These are phyloP conservation scores for Pythium utonaiense DNA, from an alignment of 352 stramenopile species.

Conservation along the genomic window DNA sequence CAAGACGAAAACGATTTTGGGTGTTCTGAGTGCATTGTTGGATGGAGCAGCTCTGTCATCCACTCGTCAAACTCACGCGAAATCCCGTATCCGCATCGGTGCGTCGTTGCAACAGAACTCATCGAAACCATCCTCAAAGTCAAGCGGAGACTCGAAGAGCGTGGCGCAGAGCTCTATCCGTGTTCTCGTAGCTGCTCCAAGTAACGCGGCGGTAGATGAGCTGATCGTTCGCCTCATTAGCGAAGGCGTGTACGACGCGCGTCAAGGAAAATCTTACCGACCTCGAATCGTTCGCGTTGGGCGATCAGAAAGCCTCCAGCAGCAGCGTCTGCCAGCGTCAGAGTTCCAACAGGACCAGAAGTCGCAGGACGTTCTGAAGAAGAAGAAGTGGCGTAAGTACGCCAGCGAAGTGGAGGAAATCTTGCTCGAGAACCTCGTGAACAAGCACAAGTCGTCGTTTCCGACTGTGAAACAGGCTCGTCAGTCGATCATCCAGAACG, in stretches of 20 bases:
- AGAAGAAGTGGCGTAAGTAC: conserved; percentile 74
- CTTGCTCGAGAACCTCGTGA: conserved; percentile 62
- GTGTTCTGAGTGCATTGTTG: conserved; percentile 67
- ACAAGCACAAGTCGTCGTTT: conserved; percentile 59
- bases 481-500: conserved; percentile 66
- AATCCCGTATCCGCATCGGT: conserved; percentile 63
- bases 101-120: conserved; percentile 50
- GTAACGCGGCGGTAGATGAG: conserved; percentile 79
- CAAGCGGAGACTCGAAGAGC: conserved; percentile 41
- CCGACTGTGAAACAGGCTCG: conserved; percentile 48
- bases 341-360: conserved; percentile 9
- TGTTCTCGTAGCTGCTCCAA: conserved; percentile 70
- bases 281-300: conserved; percentile 74
- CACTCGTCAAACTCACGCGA: conserved; percentile 44
- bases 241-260: conserved; percentile 56
- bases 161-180: conserved; percentile 61
- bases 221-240: conserved; percentile 65
- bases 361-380: conserved; percentile 35
- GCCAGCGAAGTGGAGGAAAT: conserved; percentile 68
- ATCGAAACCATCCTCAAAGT: neutral
- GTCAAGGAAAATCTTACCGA: conserved; percentile 42
- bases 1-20: conserved; percentile 83
- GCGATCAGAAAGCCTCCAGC: conserved; percentile 48
- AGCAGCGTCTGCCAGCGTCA: conserved; percentile 27
- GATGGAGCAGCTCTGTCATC: conserved; percentile 55